Evolutionary conservation across 140 eudicot species (phyloP).

Genomic region (Senecio squalidus): DNA sequence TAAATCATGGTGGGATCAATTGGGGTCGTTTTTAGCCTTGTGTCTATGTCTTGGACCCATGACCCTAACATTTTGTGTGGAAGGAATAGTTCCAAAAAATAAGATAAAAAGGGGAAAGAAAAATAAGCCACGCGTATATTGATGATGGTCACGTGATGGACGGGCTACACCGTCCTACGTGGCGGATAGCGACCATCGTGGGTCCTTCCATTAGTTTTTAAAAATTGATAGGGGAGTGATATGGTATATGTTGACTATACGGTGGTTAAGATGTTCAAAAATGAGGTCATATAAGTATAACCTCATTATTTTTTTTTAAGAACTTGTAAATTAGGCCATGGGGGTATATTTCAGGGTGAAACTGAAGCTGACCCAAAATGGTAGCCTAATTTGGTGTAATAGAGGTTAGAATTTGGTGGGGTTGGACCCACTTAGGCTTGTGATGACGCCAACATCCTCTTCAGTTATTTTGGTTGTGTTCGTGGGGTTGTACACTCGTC

Average conservation of each 20-base stretch:
- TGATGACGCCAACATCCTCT: constrained; percentile 17
- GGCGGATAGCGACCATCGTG: constrained; percentile 22
- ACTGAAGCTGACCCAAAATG: constrained; percentile 18
- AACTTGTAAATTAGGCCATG: neutral
- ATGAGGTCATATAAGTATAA: constrained; percentile 24
- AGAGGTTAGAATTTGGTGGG: constrained; percentile 25
- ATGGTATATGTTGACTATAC: constrained; percentile 38
- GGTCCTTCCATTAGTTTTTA: constrained; percentile 7
- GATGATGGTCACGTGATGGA: constrained; percentile 24
- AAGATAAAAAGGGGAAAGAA: neutral
- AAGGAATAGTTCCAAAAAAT: constrained; percentile 17
- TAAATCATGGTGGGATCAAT: constrained; percentile 3
- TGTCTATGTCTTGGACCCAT: constrained; percentile 17
- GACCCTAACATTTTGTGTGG: constrained; percentile 15
- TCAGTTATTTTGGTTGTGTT: constrained; percentile 26
- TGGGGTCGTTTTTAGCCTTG: constrained; percentile 9
- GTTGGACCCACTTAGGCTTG: constrained; percentile 15
- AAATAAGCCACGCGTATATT: constrained; percentile 23
- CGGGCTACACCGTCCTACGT: constrained; percentile 23
- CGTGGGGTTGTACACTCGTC: constrained; percentile 19
- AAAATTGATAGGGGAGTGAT: constrained; percentile 3
- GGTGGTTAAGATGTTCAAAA: constrained; percentile 62
- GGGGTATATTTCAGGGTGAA: constrained; percentile 9
- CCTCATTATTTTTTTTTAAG: constrained; percentile 5
- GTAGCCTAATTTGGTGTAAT: constrained; percentile 13